These are phyloP conservation scores for Annulohypoxylon bovei DNA, from an alignment of 495 filamentous ascomycete genomes.

Conservation along the genomic window DNA sequence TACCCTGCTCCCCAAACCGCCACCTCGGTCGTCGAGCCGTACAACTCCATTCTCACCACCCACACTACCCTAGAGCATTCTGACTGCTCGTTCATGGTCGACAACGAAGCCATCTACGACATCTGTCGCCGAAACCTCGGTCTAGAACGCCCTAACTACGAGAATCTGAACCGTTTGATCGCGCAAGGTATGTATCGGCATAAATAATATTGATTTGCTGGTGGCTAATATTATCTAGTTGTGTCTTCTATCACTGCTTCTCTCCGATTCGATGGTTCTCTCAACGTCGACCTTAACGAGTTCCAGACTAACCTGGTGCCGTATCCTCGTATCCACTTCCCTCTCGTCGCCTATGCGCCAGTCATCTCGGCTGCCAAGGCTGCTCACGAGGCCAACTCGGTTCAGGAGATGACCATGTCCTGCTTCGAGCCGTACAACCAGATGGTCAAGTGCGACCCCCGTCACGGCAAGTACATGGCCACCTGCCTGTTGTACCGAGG, in stretches of 20 bases:
- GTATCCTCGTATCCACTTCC: conserved; percentile 99
- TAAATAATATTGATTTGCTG: not conserved
- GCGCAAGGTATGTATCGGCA: conserved; percentile 75
- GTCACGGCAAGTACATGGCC: conserved; percentile 99
- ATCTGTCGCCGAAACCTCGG: conserved; percentile 98
- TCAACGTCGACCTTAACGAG: conserved; percentile 99
- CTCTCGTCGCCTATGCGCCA: conserved; percentile 93
- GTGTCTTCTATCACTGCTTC: conserved; percentile 99
- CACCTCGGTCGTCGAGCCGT: conserved; percentile 97
- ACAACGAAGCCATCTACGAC: conserved; percentile 99
- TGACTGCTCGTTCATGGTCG: conserved; percentile 99
- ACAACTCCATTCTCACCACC: conserved; percentile 98
- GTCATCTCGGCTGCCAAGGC: conserved; percentile 94
- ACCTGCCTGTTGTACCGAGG: conserved; percentile 98
- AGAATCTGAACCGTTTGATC: conserved; percentile 98
- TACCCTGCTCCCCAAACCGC: conserved; percentile 97
- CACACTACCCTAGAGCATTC: conserved; percentile 99
- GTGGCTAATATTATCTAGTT: conserved; percentile 62
- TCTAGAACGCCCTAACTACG: conserved; percentile 95
- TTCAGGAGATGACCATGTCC: conserved; percentile 87
- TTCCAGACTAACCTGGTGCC: conserved; percentile 99
- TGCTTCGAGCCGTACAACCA: conserved; percentile 86
- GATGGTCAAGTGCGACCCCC: conserved; percentile 99
- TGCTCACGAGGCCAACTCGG: conserved; percentile 92
- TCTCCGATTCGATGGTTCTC: conserved; percentile 96